phyloP scores from a whole-genome alignment of 2,329 filamentous ascomycete species.

The Sclerotinia sclerotiorum region DNA sequence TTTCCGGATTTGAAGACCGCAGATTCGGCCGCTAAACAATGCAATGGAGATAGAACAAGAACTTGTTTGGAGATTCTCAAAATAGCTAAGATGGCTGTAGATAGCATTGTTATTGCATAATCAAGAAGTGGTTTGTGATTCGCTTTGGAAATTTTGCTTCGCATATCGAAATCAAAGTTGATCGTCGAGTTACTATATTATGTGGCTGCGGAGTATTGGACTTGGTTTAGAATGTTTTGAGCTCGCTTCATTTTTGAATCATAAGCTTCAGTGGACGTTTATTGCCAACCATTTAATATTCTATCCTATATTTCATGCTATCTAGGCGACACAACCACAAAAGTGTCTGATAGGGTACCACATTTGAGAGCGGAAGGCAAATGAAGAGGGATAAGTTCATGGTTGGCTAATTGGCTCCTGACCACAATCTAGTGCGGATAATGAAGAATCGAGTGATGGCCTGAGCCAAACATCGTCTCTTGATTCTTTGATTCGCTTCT shows the following conservation, averaged over 20 bases:
- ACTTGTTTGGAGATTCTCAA: slow-evolving; percentile 54
- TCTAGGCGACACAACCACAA: not conserved
- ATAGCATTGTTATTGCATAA: slow-evolving; percentile 55
- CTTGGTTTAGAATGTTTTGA: not conserved
- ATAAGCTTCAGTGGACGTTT: not conserved
- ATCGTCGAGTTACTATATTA: too few species aligned
- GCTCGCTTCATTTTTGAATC: not conserved
- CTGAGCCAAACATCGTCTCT: not conserved
- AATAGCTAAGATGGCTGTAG: slow-evolving; percentile 54
- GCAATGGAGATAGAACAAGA: slow-evolving; percentile 39
- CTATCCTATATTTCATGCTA: not conserved
- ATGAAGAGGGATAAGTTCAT: not conserved
- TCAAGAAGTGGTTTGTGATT: not conserved
- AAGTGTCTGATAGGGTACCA: not conserved
- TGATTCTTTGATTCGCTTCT: not conserved
- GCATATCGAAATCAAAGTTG: not conserved
- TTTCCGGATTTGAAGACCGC: slow-evolving; percentile 7
- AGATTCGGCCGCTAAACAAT: slow-evolving; percentile 35
- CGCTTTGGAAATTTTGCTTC: not conserved
- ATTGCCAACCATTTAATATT: not conserved
- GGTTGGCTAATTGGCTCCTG: not conserved
- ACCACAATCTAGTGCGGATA: not conserved
- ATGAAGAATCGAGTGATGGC: not conserved
- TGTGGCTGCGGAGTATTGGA: not conserved
- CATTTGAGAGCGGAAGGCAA: not conserved